Evolutionary conservation across 2,329 filamentous ascomycete species (phyloP), one percentile per base, ranked within the genome.

Genomic region (Parascedosporium putredinis): DNA sequence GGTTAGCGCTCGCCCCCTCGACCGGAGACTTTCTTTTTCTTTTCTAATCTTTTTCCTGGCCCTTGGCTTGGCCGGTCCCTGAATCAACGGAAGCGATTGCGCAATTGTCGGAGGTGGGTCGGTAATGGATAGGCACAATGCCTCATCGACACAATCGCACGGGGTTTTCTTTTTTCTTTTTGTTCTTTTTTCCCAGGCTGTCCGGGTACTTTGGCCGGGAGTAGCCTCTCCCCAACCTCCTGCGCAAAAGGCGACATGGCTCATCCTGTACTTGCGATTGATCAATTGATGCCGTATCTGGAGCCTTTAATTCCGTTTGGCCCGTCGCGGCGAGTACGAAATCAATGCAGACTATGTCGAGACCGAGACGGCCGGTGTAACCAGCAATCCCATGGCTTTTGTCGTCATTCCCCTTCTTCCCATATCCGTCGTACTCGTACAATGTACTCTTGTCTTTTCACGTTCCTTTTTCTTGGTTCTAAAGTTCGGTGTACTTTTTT

Each of bases 51-150:
- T 36, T 20, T 40, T 20, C 36, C 20, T 42, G 12, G 16, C 18
- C 23, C n/a, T 5, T 9, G 38, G 16, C 38, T n/a, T n/a, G 38
- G 20, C 38, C 23, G 16, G 38, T 42, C 38, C 38, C 38, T 42
- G 38, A 22, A 42, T 42, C 38, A 42, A 42, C n/a, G 12, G 38
- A 20, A 42, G 38, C 38, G 38, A 42, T 42, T 42, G 38, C 38
- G 38, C 38, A 20, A 42, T 42, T 42, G 38, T 42, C 38, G 23
- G 38, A 42, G 38, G 38, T 42, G 38, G 38, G 38, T 42, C 33
- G 33, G 8, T 7, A 36, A n/a, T 36, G 16, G 7, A 5, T 5
- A 42, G 5, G 38, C 20, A 42, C 38, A 42, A 36, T 18, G n/a
- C n/a, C 6, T 7, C n/a, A 18, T 18, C n/a, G 20, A 18, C 33